A percentile compares a stretch with the other conserved stretches of the same genome.
These are phyloP conservation scores for Kickxella alabastrina DNA, from an alignment of 192 early-diverging fungal genomes.

Conservation along the genomic window DNA sequence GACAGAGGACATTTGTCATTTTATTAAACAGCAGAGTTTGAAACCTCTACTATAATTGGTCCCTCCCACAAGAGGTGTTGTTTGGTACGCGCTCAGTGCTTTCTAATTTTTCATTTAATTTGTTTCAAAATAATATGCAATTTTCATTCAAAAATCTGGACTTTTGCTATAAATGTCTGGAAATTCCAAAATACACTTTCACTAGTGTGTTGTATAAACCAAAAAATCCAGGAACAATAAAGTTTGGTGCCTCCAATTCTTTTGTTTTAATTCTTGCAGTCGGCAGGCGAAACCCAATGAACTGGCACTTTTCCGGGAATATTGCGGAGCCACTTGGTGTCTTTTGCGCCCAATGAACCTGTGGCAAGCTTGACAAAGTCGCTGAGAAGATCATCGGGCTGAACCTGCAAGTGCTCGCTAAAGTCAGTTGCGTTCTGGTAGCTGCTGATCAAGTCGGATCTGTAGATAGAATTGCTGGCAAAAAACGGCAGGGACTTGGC, in stretches of 20 bases:
- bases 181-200: no score
- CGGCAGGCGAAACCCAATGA: constrained; percentile 47
- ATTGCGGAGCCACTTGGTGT: constrained; percentile 69
- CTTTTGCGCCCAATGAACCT: constrained; percentile 35
- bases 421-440: constrained; percentile 62
- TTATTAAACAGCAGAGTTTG: no score
- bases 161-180: no score
- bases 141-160: no score
- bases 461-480: constrained; percentile 56
- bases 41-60: no score
- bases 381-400: constrained; percentile 57
- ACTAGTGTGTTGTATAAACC: no score
- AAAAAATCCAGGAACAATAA: no score
- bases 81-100: no score
- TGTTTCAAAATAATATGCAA: neutral
- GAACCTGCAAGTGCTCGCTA: constrained; percentile 63
- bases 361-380: constrained; percentile 50
- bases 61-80: no score
- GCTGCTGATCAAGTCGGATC: constrained; percentile 65
- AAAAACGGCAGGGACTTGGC: constrained; percentile 51
- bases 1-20: no score
- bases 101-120: neutral
- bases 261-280: constrained; percentile 27
- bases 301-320: constrained; percentile 53
- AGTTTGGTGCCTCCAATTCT: no score